These are phyloP conservation scores for Stereum hirsutum DNA, from an alignment of 1,284 basidiomycete species.

Conservation along the genomic window DNA sequence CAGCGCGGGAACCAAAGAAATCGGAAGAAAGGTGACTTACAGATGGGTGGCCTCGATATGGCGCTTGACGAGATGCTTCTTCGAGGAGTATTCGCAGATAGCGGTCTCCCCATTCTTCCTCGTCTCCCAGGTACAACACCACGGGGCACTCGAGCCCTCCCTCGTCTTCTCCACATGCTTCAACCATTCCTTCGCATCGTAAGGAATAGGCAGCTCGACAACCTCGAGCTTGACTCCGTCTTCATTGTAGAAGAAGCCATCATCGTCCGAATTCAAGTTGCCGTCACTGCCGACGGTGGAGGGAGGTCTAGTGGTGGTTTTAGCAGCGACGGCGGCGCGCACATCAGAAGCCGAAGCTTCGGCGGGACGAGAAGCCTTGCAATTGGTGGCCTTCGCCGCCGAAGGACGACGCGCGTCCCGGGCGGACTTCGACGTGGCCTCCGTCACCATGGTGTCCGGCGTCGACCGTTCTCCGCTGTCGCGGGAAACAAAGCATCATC, in stretches of 20 bases:
- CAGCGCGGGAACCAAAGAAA: conserved; percentile 1
- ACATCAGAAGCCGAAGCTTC: background rate
- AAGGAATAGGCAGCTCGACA: conserved; percentile 10
- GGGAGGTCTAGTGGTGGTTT: background rate
- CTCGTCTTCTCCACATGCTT: conserved; percentile 7
- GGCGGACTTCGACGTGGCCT: too few relatives aligned
- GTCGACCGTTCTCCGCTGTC: too few relatives aligned
- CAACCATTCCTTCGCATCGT: conserved; percentile 11
- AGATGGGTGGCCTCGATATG: conserved; percentile 59
- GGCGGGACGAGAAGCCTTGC: background rate
- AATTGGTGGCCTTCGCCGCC: background rate
- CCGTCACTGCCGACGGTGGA: background rate
- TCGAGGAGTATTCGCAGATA: conserved; percentile 42
- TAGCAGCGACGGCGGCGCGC: background rate
- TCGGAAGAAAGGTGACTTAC: conserved; percentile 25
- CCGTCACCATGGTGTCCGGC: too few relatives aligned
- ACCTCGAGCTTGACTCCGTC: conserved; percentile 13
- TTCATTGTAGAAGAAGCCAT: conserved; percentile 7
- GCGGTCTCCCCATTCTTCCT: conserved; percentile 11
- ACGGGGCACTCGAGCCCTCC: conserved; percentile 7
- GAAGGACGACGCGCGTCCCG: too few relatives aligned
- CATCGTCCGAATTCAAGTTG: background rate
- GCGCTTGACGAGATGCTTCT: conserved; percentile 60
- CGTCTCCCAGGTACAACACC: conserved; percentile 12
- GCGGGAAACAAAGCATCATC: too few relatives aligned